phyloP scores from a whole-genome alignment of 2,329 filamentous ascomycete genomes.

The Fusarium tricinctum region DNA sequence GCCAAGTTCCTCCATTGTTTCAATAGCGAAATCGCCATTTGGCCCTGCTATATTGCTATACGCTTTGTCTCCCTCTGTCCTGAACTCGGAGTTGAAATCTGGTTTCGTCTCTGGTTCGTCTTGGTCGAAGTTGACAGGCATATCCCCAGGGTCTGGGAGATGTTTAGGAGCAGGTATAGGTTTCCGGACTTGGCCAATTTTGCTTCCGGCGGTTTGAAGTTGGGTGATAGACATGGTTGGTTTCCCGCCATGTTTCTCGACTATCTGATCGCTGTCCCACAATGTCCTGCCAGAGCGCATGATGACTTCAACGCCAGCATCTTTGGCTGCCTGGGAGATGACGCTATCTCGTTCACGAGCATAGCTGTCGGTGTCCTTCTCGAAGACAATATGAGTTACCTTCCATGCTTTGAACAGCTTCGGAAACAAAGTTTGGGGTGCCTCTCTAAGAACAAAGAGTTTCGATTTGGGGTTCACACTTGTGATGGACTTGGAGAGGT shows the following conservation, averaged over 20 bases:
- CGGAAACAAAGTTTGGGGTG: slow-evolving; percentile 77
- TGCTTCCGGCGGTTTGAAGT: slow-evolving; percentile 72
- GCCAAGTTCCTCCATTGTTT: slow-evolving; percentile 78
- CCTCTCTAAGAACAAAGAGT: slow-evolving; percentile 79
- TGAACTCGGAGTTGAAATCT: slow-evolving; percentile 72
- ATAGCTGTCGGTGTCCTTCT: slow-evolving; percentile 84
- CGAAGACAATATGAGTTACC: slow-evolving; percentile 82
- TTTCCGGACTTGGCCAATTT: slow-evolving; percentile 71
- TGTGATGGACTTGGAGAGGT: slow-evolving; percentile 76
- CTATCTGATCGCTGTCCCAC: slow-evolving; percentile 79
- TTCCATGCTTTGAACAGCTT: slow-evolving; percentile 81
- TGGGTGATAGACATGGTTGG: slow-evolving; percentile 82
- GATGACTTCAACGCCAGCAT: slow-evolving; percentile 78
- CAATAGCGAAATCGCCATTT: slow-evolving; percentile 76
- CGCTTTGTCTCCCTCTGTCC: slow-evolving; percentile 67
- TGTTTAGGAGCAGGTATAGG: slow-evolving; percentile 71
- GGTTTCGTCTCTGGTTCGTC: slow-evolving; percentile 63
- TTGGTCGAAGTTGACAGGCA: slow-evolving; percentile 71
- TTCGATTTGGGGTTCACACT: slow-evolving; percentile 79
- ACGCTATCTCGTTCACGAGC: slow-evolving; percentile 72
- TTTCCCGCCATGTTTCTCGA: slow-evolving; percentile 74
- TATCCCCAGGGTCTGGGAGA: slow-evolving; percentile 76
- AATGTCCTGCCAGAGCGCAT: slow-evolving; percentile 74
- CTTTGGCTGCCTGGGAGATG: slow-evolving; percentile 70
- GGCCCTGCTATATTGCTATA: slow-evolving; percentile 76